Evolutionary conservation across 2,329 filamentous ascomycete genomes (phyloP).

Genomic region (Lasiodiplodia hormozganensis): DNA sequence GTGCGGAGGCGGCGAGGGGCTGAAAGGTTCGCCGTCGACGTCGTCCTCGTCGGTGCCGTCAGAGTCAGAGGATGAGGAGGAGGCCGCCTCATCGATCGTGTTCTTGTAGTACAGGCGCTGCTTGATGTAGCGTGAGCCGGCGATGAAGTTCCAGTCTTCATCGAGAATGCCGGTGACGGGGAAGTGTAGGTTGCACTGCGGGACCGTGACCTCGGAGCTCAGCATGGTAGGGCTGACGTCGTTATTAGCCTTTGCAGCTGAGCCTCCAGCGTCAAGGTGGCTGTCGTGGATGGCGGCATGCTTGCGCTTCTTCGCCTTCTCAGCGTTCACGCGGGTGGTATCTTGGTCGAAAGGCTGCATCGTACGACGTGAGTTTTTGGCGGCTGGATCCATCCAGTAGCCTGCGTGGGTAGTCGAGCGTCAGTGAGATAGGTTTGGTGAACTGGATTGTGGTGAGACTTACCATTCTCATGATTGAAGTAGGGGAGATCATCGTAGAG

Average conservation of each 20-base stretch:
- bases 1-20: background rate
- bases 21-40: background rate
- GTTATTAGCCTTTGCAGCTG: background rate
- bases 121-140: constrained; percentile 6
- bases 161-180: constrained; percentile 6
- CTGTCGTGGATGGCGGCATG: background rate
- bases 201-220: background rate
- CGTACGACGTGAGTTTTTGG: background rate
- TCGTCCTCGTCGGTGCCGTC: background rate
- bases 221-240: background rate
- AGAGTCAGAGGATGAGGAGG: background rate
- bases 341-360: background rate
- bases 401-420: background rate
- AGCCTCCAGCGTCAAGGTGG: background rate
- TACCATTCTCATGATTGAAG: constrained; percentile 1
- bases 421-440: background rate
- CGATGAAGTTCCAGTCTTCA: background rate
- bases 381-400: background rate
- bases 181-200: background rate
- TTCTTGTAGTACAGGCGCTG: background rate
- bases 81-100: background rate
- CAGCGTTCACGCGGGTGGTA: background rate
- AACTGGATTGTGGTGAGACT: too few species aligned
- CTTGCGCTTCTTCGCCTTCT: background rate
- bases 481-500: background rate